Evolutionary conservation across 2,329 filamentous ascomycete genomes (phyloP).

Genomic region (Akanthomyces lecanii): DNA sequence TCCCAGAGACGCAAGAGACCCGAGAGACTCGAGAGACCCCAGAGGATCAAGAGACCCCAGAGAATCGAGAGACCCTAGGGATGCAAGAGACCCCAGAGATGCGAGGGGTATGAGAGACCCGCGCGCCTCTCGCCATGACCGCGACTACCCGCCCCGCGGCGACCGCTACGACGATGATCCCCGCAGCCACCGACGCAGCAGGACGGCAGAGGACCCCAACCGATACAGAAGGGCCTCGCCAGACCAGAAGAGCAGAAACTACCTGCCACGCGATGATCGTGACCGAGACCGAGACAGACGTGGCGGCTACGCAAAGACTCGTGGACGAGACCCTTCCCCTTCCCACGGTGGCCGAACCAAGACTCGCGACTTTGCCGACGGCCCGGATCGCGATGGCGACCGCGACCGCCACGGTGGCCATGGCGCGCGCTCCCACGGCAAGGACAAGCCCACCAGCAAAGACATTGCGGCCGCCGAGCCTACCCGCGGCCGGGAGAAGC

Average conservation of each 20-base stretch:
- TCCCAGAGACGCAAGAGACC: neutral
- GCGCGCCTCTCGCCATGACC: conserved; percentile 1
- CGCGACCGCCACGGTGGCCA: conserved; percentile 10
- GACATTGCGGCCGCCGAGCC: neutral
- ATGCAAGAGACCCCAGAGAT: neutral
- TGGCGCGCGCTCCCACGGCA: neutral
- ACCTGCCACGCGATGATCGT: conserved; percentile 4
- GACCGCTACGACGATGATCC: conserved; percentile 6
- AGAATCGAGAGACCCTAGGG: neutral
- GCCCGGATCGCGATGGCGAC: neutral
- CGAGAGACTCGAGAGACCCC: neutral
- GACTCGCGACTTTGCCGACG: conserved; percentile 2
- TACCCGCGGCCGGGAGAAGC: conserved; percentile 18
- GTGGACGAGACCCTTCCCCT: conserved; percentile 7
- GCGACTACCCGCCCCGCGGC: conserved; percentile 5
- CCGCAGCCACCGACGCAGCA: conserved; percentile 6
- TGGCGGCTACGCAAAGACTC: neutral
- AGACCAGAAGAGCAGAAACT: conserved; percentile 2
- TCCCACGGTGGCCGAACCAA: neutral
- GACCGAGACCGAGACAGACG: neutral
- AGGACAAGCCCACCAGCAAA: conserved; percentile 14
- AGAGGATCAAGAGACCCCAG: neutral
- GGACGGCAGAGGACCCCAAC: conserved; percentile 1
- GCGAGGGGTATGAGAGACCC: conserved; percentile 4
- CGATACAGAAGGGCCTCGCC: conserved; percentile 2